phyloP scores from a whole-genome alignment of 306 rosid genomes.

The Pterocarpus macrocarpus region DNA sequence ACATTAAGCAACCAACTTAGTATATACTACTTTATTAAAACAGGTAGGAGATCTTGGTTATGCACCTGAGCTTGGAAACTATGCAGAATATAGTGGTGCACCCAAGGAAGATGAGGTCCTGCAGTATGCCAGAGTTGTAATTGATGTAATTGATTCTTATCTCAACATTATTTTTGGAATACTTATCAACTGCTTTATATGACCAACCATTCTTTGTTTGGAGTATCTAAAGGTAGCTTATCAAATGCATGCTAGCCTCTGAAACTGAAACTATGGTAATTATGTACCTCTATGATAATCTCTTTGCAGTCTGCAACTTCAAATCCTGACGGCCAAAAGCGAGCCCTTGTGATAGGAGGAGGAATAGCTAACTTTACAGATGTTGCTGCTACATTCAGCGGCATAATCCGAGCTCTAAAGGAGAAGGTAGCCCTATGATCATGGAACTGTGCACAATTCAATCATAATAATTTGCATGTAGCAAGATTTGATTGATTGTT shows the following conservation, averaged over 20 bases:
- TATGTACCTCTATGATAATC: slow-evolving; percentile 24
- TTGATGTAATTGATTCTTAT: slow-evolving; percentile 73
- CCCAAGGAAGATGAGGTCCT: slow-evolving; percentile 96
- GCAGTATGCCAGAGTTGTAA: slow-evolving; percentile 97
- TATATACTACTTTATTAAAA: slow-evolving; percentile 20
- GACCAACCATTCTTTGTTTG: slow-evolving; percentile 19
- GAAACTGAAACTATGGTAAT: slow-evolving; percentile 18
- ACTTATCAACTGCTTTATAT: neutral
- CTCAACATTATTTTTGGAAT: slow-evolving; percentile 12
- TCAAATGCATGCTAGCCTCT: slow-evolving; percentile 12
- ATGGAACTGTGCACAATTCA: neutral
- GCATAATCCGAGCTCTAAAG: slow-evolving; percentile 89
- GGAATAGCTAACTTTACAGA: slow-evolving; percentile 98
- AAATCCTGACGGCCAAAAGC: slow-evolving; percentile 79
- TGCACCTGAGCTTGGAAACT: slow-evolving; percentile 95
- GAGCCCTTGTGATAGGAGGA: slow-evolving; percentile 96
- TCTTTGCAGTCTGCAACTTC: slow-evolving; percentile 87
- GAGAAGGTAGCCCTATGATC: slow-evolving; percentile 72
- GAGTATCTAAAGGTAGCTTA: slow-evolving; percentile 13
- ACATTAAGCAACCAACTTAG: slow-evolving; percentile 15
- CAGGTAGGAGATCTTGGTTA: slow-evolving; percentile 99
- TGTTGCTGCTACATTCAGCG: slow-evolving; percentile 95
- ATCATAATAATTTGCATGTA: slow-evolving; percentile 6
- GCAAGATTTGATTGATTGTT: slow-evolving; percentile 40
- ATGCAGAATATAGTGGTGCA: slow-evolving; percentile 98